These are phyloP conservation scores for Leptographium flavum DNA, from an alignment of 2,329 filamentous ascomycete genomes.

Conservation along the genomic window DNA sequence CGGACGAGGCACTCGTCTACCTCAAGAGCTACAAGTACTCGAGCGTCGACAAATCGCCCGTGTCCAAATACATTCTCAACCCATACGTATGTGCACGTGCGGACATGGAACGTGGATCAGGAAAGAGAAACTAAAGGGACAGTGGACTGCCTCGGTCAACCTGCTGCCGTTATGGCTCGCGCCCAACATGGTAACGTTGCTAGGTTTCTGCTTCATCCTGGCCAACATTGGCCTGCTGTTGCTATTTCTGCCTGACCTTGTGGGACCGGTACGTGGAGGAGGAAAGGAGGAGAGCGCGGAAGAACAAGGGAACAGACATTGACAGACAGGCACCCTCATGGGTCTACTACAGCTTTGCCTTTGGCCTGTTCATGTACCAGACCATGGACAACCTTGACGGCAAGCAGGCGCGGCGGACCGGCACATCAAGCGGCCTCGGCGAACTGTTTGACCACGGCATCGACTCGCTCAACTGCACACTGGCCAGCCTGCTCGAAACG, in stretches of 20 bases:
- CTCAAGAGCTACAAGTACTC: constrained; percentile 96
- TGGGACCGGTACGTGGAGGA: constrained; percentile 57
- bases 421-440: constrained; percentile 85
- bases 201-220: constrained; percentile 91
- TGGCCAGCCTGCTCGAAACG: constrained; percentile 80
- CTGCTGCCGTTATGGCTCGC: constrained; percentile 90
- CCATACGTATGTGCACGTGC: constrained; percentile 62
- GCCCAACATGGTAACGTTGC: constrained; percentile 90
- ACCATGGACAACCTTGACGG: constrained; percentile 99
- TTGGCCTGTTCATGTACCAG: constrained; percentile 96
- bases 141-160: constrained; percentile 97
- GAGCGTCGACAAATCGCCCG: constrained; percentile 85
- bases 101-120: neutral
- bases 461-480: constrained; percentile 92
- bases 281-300: neutral
- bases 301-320: neutral
- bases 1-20: constrained; percentile 79
- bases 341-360: constrained; percentile 91
- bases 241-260: constrained; percentile 74
- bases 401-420: constrained; percentile 89
- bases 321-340: constrained; percentile 63
- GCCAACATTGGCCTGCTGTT: constrained; percentile 63
- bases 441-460: constrained; percentile 98
- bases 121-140: neutral
- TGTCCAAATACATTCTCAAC: constrained; percentile 84